These are phyloP conservation scores for Starmerella lactis-condensi DNA, from an alignment of 805 yeast genomes.

Conservation along the genomic window DNA sequence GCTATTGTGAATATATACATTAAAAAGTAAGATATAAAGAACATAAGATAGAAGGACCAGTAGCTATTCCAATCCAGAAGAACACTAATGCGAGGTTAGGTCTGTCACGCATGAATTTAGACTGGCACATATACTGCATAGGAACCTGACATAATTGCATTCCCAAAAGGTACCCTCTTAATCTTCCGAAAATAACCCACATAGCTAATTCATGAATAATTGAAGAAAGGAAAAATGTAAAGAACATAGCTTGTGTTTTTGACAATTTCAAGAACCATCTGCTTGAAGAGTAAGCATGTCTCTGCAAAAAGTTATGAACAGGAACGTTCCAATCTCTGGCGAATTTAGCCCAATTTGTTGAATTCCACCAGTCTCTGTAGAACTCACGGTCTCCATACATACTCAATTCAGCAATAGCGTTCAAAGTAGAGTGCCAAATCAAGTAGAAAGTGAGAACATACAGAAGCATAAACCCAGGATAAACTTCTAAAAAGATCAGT, in stretches of 20 bases:
- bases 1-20: background rate
- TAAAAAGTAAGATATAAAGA: constrained; percentile 63
- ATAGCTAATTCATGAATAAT: constrained; percentile 79
- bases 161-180: constrained; percentile 61
- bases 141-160: constrained; percentile 85
- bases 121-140: constrained; percentile 42
- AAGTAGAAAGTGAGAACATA: constrained; percentile 67
- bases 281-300: constrained; percentile 88
- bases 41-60: constrained; percentile 80
- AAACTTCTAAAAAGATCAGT: constrained; percentile 45
- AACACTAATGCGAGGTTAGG: constrained; percentile 55
- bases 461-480: constrained; percentile 61
- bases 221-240: constrained; percentile 46
- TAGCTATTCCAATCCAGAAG: constrained; percentile 81
- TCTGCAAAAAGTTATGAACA: constrained; percentile 68
- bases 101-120: constrained; percentile 36
- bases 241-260: constrained; percentile 48
- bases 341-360: constrained; percentile 81
- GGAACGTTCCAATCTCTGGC: constrained; percentile 90
- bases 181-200: constrained; percentile 64
- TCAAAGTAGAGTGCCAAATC: constrained; percentile 89
- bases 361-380: constrained; percentile 97
- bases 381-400: constrained; percentile 77
- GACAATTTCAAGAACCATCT: constrained; percentile 55
- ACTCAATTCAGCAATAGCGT: constrained; percentile 76